Conservation (phyloP, 1,284 basidiomycete species). For the Apiotrichum brassicae region DNA sequence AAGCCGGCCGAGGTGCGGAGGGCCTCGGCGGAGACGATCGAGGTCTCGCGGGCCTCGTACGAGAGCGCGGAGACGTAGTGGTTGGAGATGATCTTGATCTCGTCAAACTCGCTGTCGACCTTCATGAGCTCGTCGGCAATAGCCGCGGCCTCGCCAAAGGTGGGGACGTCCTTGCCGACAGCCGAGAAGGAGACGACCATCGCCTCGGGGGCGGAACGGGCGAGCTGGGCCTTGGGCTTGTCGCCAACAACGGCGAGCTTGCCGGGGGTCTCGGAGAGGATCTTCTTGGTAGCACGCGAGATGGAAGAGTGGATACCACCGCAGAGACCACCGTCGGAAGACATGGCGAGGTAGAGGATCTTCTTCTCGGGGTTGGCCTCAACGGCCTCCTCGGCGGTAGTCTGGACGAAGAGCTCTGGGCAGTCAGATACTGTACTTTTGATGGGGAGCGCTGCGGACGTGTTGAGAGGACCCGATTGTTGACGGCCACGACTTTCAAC, state of each 20-base stretch:
- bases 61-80: slow-evolving; percentile 89
- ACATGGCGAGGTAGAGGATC: slow-evolving; percentile 86
- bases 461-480: too few species aligned
- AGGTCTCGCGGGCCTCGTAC: slow-evolving; percentile 72
- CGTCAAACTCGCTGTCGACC: slow-evolving; percentile 80
- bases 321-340: slow-evolving; percentile 98
- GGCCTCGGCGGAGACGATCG: slow-evolving; percentile 73
- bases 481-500: too few species aligned
- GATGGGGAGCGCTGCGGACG: too few species aligned
- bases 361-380: slow-evolving; percentile 56
- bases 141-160: slow-evolving; percentile 89
- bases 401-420: slow-evolving; percentile 73
- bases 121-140: slow-evolving; percentile 91
- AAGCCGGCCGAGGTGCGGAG: slow-evolving; percentile 77
- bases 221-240: slow-evolving; percentile 93
- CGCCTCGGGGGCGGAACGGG: slow-evolving; percentile 60
- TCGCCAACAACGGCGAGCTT: slow-evolving; percentile 87
- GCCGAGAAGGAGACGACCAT: slow-evolving; percentile 89
- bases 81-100: slow-evolving; percentile 85
- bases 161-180: slow-evolving; percentile 94
- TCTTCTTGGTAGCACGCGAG: slow-evolving; percentile 73
- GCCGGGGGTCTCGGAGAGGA: slow-evolving; percentile 53
- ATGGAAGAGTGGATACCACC: slow-evolving; percentile 99
- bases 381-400: slow-evolving; percentile 40
- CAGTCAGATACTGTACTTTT: neutral